These are phyloP conservation scores for Xylariaceae sp. DNA, from an alignment of 2,329 filamentous ascomycete species.

Conservation along the genomic window DNA sequence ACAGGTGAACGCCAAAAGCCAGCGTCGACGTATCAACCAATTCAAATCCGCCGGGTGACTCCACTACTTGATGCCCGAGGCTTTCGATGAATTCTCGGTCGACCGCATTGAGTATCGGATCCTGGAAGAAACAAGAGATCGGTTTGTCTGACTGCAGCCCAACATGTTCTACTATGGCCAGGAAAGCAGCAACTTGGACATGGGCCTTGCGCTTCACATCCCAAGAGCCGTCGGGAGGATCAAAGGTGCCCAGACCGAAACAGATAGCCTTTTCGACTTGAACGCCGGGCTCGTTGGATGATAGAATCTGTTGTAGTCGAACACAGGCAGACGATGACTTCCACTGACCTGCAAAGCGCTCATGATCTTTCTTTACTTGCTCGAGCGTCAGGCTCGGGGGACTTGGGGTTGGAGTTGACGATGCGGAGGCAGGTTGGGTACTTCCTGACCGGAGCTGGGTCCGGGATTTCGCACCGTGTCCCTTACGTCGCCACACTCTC, in stretches of 20 bases:
- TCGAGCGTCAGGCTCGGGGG: constrained; percentile 19
- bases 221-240: constrained; percentile 44
- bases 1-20: constrained; percentile 61
- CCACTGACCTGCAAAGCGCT: constrained; percentile 23
- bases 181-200: constrained; percentile 51
- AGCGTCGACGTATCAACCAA: constrained; percentile 47
- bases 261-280: constrained; percentile 45
- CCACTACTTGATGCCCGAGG: constrained; percentile 50
- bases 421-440: background rate
- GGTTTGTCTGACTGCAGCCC: constrained; percentile 13
- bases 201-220: constrained; percentile 45
- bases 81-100: constrained; percentile 51
- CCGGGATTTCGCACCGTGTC: background rate
- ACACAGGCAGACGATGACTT: constrained; percentile 27
- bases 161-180: constrained; percentile 39
- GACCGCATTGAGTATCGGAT: constrained; percentile 47
- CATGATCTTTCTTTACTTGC: constrained; percentile 24
- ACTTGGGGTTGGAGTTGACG: background rate
- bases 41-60: constrained; percentile 50
- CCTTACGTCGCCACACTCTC: background rate
- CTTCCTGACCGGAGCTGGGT: background rate
- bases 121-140: constrained; percentile 50
- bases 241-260: constrained; percentile 53
- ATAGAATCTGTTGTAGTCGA: constrained; percentile 34
- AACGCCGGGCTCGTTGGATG: constrained; percentile 8